Conservation (phyloP, 2,329 filamentous ascomycete genomes). For the Fusarium decemcellulare region DNA sequence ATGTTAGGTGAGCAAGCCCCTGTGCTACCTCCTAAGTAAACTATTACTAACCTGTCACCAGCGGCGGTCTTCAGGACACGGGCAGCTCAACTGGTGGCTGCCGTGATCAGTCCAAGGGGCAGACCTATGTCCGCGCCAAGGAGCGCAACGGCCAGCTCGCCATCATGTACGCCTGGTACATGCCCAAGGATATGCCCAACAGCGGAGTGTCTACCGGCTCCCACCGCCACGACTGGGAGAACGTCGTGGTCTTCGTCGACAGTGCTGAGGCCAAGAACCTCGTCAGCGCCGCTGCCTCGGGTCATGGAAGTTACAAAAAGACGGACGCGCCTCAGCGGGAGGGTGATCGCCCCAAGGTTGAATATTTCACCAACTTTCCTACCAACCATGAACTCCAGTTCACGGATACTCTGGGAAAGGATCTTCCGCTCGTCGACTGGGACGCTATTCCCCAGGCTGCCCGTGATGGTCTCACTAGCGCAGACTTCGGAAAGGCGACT, state of each 20-base stretch:
- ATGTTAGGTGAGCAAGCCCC: constrained; percentile 62
- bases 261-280: constrained; percentile 48
- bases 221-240: constrained; percentile 60
- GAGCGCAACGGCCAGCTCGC: constrained; percentile 48
- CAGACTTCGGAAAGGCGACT: constrained; percentile 58
- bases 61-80: constrained; percentile 52
- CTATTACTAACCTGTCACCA: constrained; percentile 21
- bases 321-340: constrained; percentile 35
- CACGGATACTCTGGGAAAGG: constrained; percentile 52
- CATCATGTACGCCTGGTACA: constrained; percentile 62
- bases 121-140: constrained; percentile 55
- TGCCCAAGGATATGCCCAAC: constrained; percentile 61
- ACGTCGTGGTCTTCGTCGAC: constrained; percentile 52
- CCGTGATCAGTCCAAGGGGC: constrained; percentile 50
- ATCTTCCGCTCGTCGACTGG: constrained; percentile 60
- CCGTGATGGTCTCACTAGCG: constrained; percentile 51
- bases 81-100: constrained; percentile 50
- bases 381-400: constrained; percentile 56
- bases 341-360: constrained; percentile 46
- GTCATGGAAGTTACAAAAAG: constrained; percentile 53
- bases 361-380: constrained; percentile 50
- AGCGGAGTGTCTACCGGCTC: constrained; percentile 46
- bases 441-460: constrained; percentile 54
- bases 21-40: neutral
- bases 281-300: constrained; percentile 53